Evolutionary conservation across 257 asterid genomes (phyloP).

Genomic region (Penstemon barbatus): DNA sequence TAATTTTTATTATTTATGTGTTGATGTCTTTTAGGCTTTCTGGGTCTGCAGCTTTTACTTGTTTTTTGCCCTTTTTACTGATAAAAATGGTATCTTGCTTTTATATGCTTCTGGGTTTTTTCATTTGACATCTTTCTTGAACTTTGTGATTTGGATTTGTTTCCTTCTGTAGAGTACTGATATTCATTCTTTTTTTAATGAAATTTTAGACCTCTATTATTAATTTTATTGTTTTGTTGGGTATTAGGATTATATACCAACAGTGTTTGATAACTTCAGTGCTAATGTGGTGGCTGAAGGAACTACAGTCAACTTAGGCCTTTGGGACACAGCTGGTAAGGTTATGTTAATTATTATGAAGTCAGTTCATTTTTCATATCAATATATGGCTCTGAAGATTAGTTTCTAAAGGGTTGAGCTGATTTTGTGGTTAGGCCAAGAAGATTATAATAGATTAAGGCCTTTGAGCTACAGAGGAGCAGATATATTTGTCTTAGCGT

Average conservation of each 20-base stretch:
- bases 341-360: slow-evolving; percentile 2
- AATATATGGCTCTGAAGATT: background rate
- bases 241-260: slow-evolving; percentile 80
- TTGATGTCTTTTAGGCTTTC: slow-evolving; percentile 18
- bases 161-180: background rate
- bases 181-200: background rate
- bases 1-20: background rate
- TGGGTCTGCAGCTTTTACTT: slow-evolving; percentile 43
- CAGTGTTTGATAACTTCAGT: slow-evolving; percentile 94
- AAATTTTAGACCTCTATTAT: slow-evolving; percentile 4
- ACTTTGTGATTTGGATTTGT: slow-evolving; percentile 33
- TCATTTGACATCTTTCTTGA: slow-evolving; percentile 35
- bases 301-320: slow-evolving; percentile 86
- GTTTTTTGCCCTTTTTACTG: slow-evolving; percentile 14
- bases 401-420: background rate
- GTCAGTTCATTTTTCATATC: slow-evolving; percentile 14
- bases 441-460: slow-evolving; percentile 91
- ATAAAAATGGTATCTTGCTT: slow-evolving; percentile 33
- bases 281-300: slow-evolving; percentile 98
- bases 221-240: slow-evolving; percentile 19
- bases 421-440: slow-evolving; percentile 63
- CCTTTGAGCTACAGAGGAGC: slow-evolving; percentile 98
- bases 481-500: slow-evolving; percentile 86
- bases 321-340: slow-evolving; percentile 96
- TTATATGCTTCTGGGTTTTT: slow-evolving; percentile 30